phyloP scores from a whole-genome alignment of 2,329 filamentous ascomycete genomes.

The Aspergillus hortae region DNA sequence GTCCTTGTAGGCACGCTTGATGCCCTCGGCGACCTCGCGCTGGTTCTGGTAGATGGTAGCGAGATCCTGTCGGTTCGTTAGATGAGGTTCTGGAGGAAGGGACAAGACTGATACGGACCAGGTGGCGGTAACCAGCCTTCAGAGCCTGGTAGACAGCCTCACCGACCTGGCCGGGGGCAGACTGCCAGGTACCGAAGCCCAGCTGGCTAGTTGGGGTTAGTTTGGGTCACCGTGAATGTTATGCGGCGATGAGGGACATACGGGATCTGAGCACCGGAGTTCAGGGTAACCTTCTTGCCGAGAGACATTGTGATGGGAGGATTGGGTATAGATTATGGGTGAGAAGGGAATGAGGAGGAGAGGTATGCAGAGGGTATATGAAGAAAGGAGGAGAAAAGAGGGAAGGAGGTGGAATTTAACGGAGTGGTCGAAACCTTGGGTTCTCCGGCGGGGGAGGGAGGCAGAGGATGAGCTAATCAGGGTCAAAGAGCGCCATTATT shows the following conservation, averaged over 20 bases:
- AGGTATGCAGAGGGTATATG: not conserved
- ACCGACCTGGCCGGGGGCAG: conserved; percentile 37
- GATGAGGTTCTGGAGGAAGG: not conserved
- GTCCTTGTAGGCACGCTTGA: conserved; percentile 34
- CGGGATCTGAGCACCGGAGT: conserved; percentile 38
- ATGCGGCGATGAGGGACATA: conserved; percentile 19
- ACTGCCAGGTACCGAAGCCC: conserved; percentile 41
- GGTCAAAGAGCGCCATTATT: too few species aligned
- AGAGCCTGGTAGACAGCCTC: conserved; percentile 38
- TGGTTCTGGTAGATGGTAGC: conserved; percentile 42
- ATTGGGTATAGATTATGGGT: not conserved
- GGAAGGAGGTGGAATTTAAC: conserved; percentile 3
- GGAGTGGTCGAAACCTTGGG: not conserved
- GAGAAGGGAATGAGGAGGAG: not conserved
- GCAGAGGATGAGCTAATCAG: not conserved
- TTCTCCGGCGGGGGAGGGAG: conserved; percentile 15
- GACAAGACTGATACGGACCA: conserved; percentile 22
- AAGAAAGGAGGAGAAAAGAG: conserved; percentile 7
- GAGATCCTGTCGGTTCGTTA: conserved; percentile 29
- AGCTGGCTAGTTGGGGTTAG: conserved; percentile 25
- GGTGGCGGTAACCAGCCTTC: conserved; percentile 39
- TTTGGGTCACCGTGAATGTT: not conserved
- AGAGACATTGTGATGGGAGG: conserved; percentile 33
- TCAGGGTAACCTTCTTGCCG: conserved; percentile 38
- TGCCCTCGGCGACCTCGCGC: conserved; percentile 32